Percentiles rank a stretch among this genome's conserved stretches.
Evolutionary conservation across 2,329 filamentous ascomycete genomes (phyloP).

Genomic region (Fusarium sacchari): DNA sequence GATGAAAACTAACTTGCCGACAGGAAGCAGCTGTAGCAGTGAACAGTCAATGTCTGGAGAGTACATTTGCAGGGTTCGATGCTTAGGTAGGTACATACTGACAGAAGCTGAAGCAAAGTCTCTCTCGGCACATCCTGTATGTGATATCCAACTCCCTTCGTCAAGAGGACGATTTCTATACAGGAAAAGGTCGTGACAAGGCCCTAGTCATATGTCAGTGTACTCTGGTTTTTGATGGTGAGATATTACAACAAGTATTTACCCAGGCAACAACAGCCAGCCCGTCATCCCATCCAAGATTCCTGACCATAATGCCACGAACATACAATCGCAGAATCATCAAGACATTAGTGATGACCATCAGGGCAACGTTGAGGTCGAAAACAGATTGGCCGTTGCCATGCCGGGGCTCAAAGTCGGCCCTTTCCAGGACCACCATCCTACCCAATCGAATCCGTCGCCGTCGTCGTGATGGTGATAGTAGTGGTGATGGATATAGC

Average conservation of each 20-base stretch:
- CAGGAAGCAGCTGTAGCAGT: slow-evolving; percentile 19
- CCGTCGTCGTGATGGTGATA: slow-evolving; percentile 27
- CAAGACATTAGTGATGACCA: slow-evolving; percentile 33
- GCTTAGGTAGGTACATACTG: slow-evolving; percentile 16
- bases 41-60: background rate
- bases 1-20: slow-evolving; percentile 36
- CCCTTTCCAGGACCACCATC: slow-evolving; percentile 13
- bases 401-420: background rate
- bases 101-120: slow-evolving; percentile 23
- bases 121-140: slow-evolving; percentile 23
- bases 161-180: slow-evolving; percentile 30
- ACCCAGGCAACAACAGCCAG: slow-evolving; percentile 37
- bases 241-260: background rate
- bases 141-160: slow-evolving; percentile 27
- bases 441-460: slow-evolving; percentile 10
- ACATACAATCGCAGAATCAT: slow-evolving; percentile 34
- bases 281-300: slow-evolving; percentile 36
- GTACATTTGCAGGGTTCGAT: background rate
- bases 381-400: slow-evolving; percentile 22
- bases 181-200: slow-evolving; percentile 23
- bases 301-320: slow-evolving; percentile 31
- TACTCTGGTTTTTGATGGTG: background rate
- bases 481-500: slow-evolving; percentile 33
- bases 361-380: slow-evolving; percentile 34
- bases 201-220: slow-evolving; percentile 20